Evolutionary conservation across 2,329 filamentous ascomycete species (phyloP), one percentile per base, ranked within the genome.

Genomic region (Hypoxylon rubiginosum): DNA sequence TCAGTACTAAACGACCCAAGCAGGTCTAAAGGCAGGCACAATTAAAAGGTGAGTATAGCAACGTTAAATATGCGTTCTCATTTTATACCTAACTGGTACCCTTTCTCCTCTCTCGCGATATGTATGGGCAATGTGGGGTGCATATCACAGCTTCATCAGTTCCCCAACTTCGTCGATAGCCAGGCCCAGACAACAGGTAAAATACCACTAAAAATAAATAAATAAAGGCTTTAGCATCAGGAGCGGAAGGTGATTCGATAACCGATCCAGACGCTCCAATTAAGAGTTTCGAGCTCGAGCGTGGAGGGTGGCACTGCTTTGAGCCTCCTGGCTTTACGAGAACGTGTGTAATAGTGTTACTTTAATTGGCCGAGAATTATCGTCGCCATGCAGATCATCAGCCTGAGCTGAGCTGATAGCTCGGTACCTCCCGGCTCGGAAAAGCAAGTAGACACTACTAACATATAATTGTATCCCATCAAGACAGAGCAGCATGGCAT

Each of bases 271-370:
- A 53, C 28, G 51, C 43, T 53, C 64, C 64, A 66, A 67, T 69
- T 26, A 49, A 36, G 9, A 34, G 15, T 43, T 21, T 39, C 6
- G 36, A n/a, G 17, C 15, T 17, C 30, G 39, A 56, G 48, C 56
- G 62, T 41, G 57, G 46, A 55, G 48, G 39, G 60, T 62, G 15
- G 55, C 43, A 60, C 51, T 54, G 54, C 58, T 19, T 32, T 58
- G 53, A 66, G 62, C 64, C 60, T 64, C 58, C 32, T 36, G n/a
- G 19, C 10, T 5, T 50, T 46, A 51, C 28, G 49, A 63, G 49
- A 70, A 70, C 67, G 67, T 70, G 67, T 68, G 53, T 58, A 62
- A 63, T 66, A 19, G 11, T 9, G 26, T 26, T 15, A 15, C 30
- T 66, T 53, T 21, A 21, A 70, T 70, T 70, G 67, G 67, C 43